These are phyloP conservation scores for Penicillium macrosclerotiorum DNA, from an alignment of 495 filamentous ascomycete species.

Conservation along the genomic window DNA sequence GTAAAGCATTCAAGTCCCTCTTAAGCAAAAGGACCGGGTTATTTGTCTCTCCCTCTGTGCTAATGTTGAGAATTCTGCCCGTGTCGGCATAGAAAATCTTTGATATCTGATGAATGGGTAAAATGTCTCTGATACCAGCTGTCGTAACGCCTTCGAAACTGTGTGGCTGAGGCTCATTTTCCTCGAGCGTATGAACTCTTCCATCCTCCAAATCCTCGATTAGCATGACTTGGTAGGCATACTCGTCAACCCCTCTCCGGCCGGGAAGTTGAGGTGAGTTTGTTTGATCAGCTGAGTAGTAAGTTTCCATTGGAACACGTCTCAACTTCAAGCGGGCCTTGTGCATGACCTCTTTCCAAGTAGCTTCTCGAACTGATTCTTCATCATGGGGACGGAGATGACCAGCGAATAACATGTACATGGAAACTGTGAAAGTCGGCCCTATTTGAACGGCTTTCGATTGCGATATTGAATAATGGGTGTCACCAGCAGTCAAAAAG, in stretches of 20 bases:
- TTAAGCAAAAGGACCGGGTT: constrained; percentile 87
- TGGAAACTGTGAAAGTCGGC: constrained; percentile 79
- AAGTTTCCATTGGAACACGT: constrained; percentile 50
- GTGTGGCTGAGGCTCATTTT: constrained; percentile 55
- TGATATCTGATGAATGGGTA: constrained; percentile 88
- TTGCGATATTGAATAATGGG: constrained; percentile 68
- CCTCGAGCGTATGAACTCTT: constrained; percentile 79
- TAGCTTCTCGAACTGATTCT: constrained; percentile 66
- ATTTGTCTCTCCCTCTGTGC: constrained; percentile 71
- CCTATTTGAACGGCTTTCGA: constrained; percentile 76
- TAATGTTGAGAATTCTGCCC: constrained; percentile 89
- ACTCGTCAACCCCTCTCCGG: constrained; percentile 62
- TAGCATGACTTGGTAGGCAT: constrained; percentile 83
- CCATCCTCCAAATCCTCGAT: constrained; percentile 94
- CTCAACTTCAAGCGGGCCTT: constrained; percentile 84
- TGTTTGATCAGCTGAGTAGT: constrained; percentile 20
- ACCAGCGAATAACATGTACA: constrained; percentile 95
- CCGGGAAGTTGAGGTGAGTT: constrained; percentile 39
- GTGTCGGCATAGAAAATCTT: constrained; percentile 99
- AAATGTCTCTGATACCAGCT: constrained; percentile 78
- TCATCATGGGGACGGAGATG: constrained; percentile 68
- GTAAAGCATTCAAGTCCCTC: constrained; percentile 71
- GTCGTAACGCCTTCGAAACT: constrained; percentile 65
- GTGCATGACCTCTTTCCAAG: constrained; percentile 98
- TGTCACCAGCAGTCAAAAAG: constrained; percentile 84